Conservation (phyloP, 495 filamentous ascomycete species). For the Margaritispora aquatica region DNA sequence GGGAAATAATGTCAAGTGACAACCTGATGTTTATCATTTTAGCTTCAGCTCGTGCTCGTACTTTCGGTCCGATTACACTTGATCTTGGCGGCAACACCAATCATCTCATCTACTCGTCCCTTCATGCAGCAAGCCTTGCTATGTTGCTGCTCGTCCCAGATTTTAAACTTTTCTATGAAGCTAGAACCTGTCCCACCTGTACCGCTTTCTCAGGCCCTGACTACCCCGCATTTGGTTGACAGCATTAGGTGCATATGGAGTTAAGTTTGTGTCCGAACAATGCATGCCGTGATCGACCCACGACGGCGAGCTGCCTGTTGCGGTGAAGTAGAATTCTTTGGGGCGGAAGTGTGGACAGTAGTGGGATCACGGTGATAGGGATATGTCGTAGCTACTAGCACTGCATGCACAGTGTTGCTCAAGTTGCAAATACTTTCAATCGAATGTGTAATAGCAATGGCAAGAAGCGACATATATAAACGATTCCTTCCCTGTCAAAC, state of each 20-base stretch:
- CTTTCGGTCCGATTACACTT: conserved; percentile 1
- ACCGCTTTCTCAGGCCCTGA: background rate
- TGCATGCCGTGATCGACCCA: background rate
- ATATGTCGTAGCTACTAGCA: too few species aligned
- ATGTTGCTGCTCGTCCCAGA: too few species aligned
- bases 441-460: background rate
- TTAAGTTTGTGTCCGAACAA: background rate
- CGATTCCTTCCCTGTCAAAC: too few species aligned
- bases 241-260: background rate
- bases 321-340: background rate
- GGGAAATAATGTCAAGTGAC: background rate
- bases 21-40: conserved; percentile 3
- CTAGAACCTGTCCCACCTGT: too few species aligned
- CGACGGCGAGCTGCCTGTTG: background rate
- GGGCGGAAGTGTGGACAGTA: too few species aligned
- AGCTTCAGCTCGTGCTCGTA: background rate
- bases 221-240: background rate
- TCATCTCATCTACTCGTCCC: background rate
- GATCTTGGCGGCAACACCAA: background rate
- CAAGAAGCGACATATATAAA: too few species aligned
- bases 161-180: too few species aligned
- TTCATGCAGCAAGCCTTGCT: background rate
- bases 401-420: background rate
- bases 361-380: too few species aligned
- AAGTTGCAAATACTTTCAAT: background rate